Percentiles rank a stretch among this genome's conserved stretches.
These are phyloP conservation scores for Parsonsia alboflavescens DNA, from an alignment of 257 asterid species.

Conservation along the genomic window DNA sequence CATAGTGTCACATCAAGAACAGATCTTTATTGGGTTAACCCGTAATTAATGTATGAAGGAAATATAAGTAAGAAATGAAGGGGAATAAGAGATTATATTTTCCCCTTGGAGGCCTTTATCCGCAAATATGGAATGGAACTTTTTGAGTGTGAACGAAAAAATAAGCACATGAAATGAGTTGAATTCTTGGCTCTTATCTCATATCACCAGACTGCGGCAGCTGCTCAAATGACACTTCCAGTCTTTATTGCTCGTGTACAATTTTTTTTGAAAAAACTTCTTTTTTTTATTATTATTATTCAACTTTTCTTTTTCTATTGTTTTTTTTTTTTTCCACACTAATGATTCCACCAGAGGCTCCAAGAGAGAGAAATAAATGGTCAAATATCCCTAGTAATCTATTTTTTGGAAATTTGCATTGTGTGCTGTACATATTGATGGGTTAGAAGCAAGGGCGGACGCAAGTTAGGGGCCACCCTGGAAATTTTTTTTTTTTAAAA, in stretches of 20 bases:
- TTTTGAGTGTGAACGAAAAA: constrained; percentile 1
- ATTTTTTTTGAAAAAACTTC: too few relatives aligned
- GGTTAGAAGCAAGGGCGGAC: too few relatives aligned
- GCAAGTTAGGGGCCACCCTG: too few relatives aligned
- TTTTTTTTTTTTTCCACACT: too few relatives aligned
- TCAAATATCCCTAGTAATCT: too few relatives aligned
- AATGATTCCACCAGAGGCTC: too few relatives aligned
- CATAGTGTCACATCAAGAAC: not conserved
- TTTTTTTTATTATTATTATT: too few relatives aligned
- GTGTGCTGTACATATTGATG: too few relatives aligned
- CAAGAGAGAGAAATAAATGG: too few relatives aligned
- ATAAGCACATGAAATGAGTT: not conserved
- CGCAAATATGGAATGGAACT: not conserved
- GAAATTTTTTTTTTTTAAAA: too few relatives aligned
- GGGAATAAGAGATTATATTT: not conserved
- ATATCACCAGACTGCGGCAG: not conserved
- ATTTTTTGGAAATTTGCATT: too few relatives aligned
- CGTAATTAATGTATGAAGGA: not conserved
- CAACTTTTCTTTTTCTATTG: too few relatives aligned
- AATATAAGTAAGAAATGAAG: not conserved
- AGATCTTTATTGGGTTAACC: constrained; percentile 5
- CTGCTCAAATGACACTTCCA: not conserved
- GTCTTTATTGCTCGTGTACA: not conserved
- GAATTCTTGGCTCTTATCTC: not conserved
- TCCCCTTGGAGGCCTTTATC: not conserved